Conservation (phyloP, 768 basidiomycete species). For the Leccinellum albellum region DNA sequence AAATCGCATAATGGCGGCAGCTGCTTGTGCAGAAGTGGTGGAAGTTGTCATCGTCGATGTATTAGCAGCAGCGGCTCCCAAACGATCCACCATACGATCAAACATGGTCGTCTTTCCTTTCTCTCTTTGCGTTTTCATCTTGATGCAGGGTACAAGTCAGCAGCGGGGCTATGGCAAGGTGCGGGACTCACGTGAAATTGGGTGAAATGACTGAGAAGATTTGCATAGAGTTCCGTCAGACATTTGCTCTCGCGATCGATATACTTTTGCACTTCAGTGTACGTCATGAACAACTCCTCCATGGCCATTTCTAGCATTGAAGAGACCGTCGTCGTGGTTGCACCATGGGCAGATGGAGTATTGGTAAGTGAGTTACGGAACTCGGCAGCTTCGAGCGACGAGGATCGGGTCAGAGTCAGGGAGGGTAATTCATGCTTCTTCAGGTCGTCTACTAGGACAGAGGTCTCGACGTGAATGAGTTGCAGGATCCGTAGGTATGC, state of each 20-base stretch:
- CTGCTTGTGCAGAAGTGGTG: conserved; percentile 77
- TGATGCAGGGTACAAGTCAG: conserved; percentile 5
- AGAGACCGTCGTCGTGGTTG: conserved; percentile 51
- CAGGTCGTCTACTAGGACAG: conserved; percentile 81
- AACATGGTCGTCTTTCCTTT: conserved; percentile 72
- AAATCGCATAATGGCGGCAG: conserved; percentile 85
- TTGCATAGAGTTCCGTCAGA: conserved; percentile 73
- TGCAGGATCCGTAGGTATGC: conserved; percentile 90
- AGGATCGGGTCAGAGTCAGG: conserved; percentile 50
- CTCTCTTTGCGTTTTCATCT: conserved; percentile 58
- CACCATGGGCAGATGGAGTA: conserved; percentile 35
- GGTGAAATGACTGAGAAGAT: conserved; percentile 68
- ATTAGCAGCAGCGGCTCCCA: conserved; percentile 71
- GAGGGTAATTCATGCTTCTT: conserved; percentile 86
- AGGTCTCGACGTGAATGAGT: conserved; percentile 77
- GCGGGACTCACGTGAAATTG: conserved; percentile 72
- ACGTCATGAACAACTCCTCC: conserved; percentile 94
- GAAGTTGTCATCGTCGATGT: conserved; percentile 56
- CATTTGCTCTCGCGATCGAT: conserved; percentile 88
- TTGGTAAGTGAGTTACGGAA: conserved; percentile 54
- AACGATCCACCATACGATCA: conserved; percentile 85
- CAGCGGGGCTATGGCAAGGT: not conserved
- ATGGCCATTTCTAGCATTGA: conserved; percentile 92
- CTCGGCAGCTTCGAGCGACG: conserved; percentile 57
- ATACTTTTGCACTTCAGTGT: conserved; percentile 87